Evolutionary conservation across 768 basidiomycete species (phyloP).

Genomic region (Boletus sp.): DNA sequence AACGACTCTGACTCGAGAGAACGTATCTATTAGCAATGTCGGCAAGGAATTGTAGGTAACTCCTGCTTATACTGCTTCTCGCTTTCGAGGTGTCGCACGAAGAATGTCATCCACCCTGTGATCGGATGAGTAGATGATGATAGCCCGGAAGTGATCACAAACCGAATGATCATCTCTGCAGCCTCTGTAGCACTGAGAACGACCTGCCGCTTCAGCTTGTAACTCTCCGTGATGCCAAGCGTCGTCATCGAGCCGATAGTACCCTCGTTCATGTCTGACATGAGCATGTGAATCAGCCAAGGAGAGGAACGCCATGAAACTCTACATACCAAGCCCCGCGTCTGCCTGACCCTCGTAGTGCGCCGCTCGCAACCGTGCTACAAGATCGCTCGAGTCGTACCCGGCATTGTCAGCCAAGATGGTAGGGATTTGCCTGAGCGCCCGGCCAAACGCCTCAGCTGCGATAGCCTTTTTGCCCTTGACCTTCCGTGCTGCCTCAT

Average conservation of each 20-base stretch:
- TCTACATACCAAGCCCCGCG: conserved; percentile 79
- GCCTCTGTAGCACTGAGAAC: conserved; percentile 94
- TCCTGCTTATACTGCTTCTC: conserved; percentile 65
- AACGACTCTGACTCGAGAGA: too few species aligned
- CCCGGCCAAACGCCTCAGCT: conserved; percentile 86
- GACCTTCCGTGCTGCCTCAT: conserved; percentile 79
- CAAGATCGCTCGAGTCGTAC: conserved; percentile 95
- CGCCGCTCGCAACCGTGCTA: conserved; percentile 83
- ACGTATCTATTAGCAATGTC: background rate
- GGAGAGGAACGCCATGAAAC: background rate
- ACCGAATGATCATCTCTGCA: conserved; percentile 98
- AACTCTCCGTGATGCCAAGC: conserved; percentile 93
- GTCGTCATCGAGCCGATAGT: conserved; percentile 83
- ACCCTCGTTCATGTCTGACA: conserved; percentile 84
- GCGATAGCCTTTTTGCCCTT: conserved; percentile 97
- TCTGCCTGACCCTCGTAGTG: conserved; percentile 89
- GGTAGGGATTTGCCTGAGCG: conserved; percentile 91
- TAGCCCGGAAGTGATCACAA: conserved; percentile 23
- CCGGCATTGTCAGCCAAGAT: conserved; percentile 98
- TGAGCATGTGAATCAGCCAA: background rate
- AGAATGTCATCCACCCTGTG: conserved; percentile 89
- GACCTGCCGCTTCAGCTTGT: conserved; percentile 95
- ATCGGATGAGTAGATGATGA: conserved; percentile 2
- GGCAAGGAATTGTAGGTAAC: background rate
- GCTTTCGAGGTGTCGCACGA: conserved; percentile 77